Conservation (phyloP, 1,139 yeast genomes). For the Debaryomyces subglobosus region DNA sequence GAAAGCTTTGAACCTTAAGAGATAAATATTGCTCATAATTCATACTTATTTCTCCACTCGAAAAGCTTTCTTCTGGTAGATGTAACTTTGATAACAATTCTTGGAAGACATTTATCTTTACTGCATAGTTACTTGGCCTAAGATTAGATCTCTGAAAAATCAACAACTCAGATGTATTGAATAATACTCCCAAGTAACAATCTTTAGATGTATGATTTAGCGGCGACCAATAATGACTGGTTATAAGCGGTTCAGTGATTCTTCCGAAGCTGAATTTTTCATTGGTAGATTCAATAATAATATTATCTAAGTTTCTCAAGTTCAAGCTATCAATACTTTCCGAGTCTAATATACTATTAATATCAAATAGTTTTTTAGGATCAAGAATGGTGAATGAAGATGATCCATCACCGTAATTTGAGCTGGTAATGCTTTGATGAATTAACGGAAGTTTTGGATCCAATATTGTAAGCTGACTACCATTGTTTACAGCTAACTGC, state of each 20-base stretch:
- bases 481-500: slow-evolving; percentile 44
- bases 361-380: slow-evolving; percentile 31
- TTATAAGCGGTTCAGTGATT: slow-evolving; percentile 37
- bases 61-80: slow-evolving; percentile 10
- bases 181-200: slow-evolving; percentile 36
- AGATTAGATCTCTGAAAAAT: slow-evolving; percentile 31
- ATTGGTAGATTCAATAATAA: slow-evolving; percentile 31
- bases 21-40: slow-evolving; percentile 22
- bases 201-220: slow-evolving; percentile 27
- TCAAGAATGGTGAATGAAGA: slow-evolving; percentile 24
- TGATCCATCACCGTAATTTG: slow-evolving; percentile 9
- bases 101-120: slow-evolving; percentile 32
- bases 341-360: slow-evolving; percentile 29
- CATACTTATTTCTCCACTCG: slow-evolving; percentile 19
- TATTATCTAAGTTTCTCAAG: slow-evolving; percentile 30
- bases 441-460: slow-evolving; percentile 47
- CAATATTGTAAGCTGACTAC: slow-evolving; percentile 34
- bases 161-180: slow-evolving; percentile 44
- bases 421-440: slow-evolving; percentile 29
- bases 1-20: slow-evolving; percentile 35
- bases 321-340: slow-evolving; percentile 35
- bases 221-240: slow-evolving; percentile 42
- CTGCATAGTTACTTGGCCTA: slow-evolving; percentile 26
- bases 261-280: slow-evolving; percentile 34
- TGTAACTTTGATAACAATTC: slow-evolving; percentile 26